Conservation (phyloP, 768 basidiomycete genomes). For the Thelephora ganbajun region DNA sequence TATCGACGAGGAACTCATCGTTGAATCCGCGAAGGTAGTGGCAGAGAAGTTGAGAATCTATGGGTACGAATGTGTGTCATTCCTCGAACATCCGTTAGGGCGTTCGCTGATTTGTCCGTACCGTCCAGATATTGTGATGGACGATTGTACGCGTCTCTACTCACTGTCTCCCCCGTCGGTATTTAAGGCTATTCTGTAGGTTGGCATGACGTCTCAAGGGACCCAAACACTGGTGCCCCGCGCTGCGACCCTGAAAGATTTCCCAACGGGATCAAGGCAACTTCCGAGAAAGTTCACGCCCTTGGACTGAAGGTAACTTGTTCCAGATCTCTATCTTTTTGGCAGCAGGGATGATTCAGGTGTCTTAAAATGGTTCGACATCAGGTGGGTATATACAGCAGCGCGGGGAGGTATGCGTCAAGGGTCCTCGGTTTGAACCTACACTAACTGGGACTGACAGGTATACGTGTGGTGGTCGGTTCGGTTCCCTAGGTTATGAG, state of each 20-base stretch:
- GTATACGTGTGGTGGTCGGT: conserved; percentile 22
- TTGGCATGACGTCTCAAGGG: conserved; percentile 19
- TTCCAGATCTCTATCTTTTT: not conserved
- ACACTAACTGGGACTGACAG: conserved; percentile 5
- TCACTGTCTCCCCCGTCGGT: not conserved
- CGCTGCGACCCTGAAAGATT: conserved; percentile 18
- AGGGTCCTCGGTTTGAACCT: not conserved
- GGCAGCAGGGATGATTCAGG: not conserved
- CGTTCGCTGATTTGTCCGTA: not conserved
- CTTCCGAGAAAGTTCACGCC: conserved; percentile 20
- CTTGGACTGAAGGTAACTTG: conserved; percentile 19
- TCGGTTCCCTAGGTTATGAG: conserved; percentile 26
- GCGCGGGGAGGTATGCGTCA: conserved; percentile 17
- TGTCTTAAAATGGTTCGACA: not conserved
- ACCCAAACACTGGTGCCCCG: conserved; percentile 18
- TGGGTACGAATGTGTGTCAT: conserved; percentile 23
- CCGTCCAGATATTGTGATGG: conserved; percentile 22
- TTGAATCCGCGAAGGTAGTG: conserved; percentile 20
- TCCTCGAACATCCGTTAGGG: not conserved
- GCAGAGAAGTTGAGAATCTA: conserved; percentile 17
- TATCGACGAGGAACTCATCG: conserved; percentile 21
- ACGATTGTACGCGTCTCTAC: conserved; percentile 20
- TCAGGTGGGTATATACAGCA: conserved; percentile 23
- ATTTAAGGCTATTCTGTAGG: conserved; percentile 8
- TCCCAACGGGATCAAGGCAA: conserved; percentile 16